Base-by-base conservation (phyloP, 2,329 filamentous ascomycete species). In the Ophiostoma triangulosporum region DNA sequence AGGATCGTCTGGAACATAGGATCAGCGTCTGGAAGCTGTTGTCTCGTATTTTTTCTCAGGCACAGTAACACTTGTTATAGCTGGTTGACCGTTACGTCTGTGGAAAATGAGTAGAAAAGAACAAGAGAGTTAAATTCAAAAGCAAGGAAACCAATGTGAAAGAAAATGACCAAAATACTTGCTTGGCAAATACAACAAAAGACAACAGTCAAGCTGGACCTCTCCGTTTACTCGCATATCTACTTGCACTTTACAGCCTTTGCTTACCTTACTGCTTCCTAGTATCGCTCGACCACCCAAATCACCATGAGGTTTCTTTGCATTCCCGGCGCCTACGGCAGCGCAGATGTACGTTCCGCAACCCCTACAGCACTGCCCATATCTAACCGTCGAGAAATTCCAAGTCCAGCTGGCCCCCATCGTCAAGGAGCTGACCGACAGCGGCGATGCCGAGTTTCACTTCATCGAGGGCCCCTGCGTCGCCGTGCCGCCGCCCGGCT, bases 301-400 rank as follows among this genome's bases (percentile, higher is more conserved):
- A 5, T 6, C 38, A 43, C 11, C 20, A 79, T 80, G 76, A 75
- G 68, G 60, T 75, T 80, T 51, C 64, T 80, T 31, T 80, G 77
- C 62, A 68, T 80, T 8, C 76, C 76, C 32, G 77, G 77, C 57
- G 74, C 77, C 22, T 80, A 75, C 62, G 76, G 77, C 52, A 80
- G 74, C 65, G 72, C 75, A 50, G 70, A 73, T 59, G 74, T 75
- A 64, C 66, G 72, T 65, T 53, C n/a, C n/a, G n/a, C n/a, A n/a
- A n/a, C n/a, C n/a, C n/a, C n/a, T n/a, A n/a, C n/a, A n/a, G n/a
- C n/a, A n/a, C n/a, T n/a, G n/a, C n/a, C n/a, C n/a, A n/a, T n/a
- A 20, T 36, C 51, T 12, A 17, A 48, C 26, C 11, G 17, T 36
- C 14, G 53, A 79, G 75, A 76, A 77, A 68, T 78, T 79, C 59